phyloP scores from a whole-genome alignment of 169 alveolate genomes.

The Plasmodium fragile region DNA sequence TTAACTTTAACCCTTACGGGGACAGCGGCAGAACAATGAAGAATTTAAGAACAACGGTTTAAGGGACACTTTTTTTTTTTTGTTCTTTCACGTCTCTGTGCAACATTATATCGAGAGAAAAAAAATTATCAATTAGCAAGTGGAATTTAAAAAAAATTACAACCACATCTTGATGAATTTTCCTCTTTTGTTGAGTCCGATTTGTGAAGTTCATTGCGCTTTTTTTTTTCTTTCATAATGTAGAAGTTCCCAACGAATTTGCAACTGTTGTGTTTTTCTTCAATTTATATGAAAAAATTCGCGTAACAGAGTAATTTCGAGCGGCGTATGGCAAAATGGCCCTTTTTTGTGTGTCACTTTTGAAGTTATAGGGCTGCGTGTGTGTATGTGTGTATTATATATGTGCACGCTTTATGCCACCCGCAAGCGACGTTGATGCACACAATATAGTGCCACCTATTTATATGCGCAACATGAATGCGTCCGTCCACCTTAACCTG shows the following conservation, averaged over 20 bases:
- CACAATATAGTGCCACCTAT: neutral
- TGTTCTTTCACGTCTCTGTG: neutral
- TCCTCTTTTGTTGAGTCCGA: neutral
- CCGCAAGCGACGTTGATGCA: neutral
- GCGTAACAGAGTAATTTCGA: neutral
- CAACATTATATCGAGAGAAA: neutral
- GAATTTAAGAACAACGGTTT: neutral
- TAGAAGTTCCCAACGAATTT: neutral
- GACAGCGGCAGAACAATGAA: neutral
- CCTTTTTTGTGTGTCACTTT: neutral
- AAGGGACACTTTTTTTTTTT: neutral
- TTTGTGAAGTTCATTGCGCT: slow-evolving; percentile 6
- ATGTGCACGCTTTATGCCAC: neutral
- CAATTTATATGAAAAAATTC: neutral
- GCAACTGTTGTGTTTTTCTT: neutral
- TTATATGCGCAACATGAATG: neutral
- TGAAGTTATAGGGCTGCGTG: neutral
- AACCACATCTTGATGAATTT: neutral
- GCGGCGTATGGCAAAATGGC: neutral
- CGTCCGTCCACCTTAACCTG: neutral
- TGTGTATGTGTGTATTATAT: slow-evolving; percentile 8
- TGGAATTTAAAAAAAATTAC: neutral
- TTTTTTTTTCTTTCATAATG: neutral
- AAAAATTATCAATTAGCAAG: neutral
- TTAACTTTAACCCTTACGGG: neutral